Evolutionary conservation across 495 filamentous ascomycete genomes (phyloP).

Genomic region (Hyaloscypha finlandica): DNA sequence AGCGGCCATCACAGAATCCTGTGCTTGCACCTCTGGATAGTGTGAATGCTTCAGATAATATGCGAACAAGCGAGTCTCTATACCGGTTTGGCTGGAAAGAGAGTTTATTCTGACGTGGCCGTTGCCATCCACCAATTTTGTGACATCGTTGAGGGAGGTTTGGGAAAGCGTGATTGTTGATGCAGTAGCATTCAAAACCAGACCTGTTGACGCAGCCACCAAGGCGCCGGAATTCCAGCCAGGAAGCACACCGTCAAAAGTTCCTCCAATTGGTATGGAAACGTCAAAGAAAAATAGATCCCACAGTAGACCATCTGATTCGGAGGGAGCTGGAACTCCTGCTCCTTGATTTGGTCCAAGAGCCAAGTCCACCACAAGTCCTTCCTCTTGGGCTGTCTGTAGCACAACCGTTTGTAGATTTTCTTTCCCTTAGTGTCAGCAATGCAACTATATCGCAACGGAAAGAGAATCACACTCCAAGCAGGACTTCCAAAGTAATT

Average conservation of each 20-base stretch:
- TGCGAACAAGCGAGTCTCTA: neutral
- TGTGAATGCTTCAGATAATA: conserved; percentile 22
- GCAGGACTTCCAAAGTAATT: conserved; percentile 51
- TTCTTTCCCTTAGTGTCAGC: neutral
- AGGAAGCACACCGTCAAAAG: neutral
- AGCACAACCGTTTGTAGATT: conserved; percentile 31
- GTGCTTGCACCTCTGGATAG: conserved; percentile 23
- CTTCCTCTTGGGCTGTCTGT: conserved; percentile 40
- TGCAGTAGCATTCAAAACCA: neutral
- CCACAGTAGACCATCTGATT: conserved; percentile 6
- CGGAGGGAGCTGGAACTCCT: conserved; percentile 43
- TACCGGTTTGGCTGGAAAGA: neutral
- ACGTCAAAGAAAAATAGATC: neutral
- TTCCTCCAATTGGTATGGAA: neutral
- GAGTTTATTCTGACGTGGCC: neutral
- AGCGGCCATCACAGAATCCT: conserved; percentile 30
- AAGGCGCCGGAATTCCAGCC: neutral
- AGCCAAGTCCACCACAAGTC: conserved; percentile 48
- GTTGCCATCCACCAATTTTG: neutral
- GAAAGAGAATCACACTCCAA: conserved; percentile 40
- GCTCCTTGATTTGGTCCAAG: conserved; percentile 50
- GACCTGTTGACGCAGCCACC: neutral
- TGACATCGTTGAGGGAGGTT: conserved; percentile 2
- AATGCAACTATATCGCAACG: neutral
- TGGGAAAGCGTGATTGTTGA: neutral